Evolutionary conservation across 371 early-diverging fungal species (phyloP).

Genomic region (Mortierella sp.): DNA sequence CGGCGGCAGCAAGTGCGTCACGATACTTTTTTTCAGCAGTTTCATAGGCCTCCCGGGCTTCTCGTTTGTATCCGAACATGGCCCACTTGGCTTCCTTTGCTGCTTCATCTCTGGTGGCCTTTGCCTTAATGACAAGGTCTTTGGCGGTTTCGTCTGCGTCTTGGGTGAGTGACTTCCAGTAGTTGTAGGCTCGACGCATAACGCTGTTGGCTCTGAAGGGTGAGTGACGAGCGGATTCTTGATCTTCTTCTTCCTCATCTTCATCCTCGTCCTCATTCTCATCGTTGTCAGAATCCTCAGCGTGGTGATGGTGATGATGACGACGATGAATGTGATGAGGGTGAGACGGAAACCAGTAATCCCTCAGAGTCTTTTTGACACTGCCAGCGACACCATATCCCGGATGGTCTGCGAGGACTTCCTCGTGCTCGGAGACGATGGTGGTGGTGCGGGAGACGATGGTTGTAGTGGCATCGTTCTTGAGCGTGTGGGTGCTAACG

Average conservation of each 20-base stretch:
- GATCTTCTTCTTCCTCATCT: slow-evolving; percentile 7
- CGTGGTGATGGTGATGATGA: background rate
- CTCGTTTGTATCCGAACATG: slow-evolving; percentile 26
- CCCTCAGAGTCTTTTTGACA: slow-evolving; percentile 40
- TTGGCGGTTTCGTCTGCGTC: slow-evolving; percentile 41
- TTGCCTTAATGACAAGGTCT: slow-evolving; percentile 33
- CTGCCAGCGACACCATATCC: slow-evolving; percentile 6
- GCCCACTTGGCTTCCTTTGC: slow-evolving; percentile 46
- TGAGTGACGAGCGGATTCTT: slow-evolving; percentile 6
- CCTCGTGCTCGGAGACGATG: slow-evolving; percentile 42
- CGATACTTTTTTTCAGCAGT: slow-evolving; percentile 30
- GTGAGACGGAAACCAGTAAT: slow-evolving; percentile 41
- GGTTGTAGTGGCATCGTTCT: slow-evolving; percentile 36
- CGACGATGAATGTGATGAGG: slow-evolving; percentile 3
- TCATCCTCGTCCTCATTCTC: background rate
- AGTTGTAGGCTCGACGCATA: slow-evolving; percentile 47
- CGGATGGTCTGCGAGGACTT: slow-evolving; percentile 10
- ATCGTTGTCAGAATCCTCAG: background rate
- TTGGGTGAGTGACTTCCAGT: slow-evolving; percentile 46
- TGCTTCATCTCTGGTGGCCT: slow-evolving; percentile 34
- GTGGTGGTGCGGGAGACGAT: slow-evolving; percentile 44
- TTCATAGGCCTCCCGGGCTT: slow-evolving; percentile 19
- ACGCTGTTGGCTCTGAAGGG: slow-evolving; percentile 20
- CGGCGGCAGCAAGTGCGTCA: slow-evolving; percentile 24
- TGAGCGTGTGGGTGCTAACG: slow-evolving; percentile 41